These are phyloP conservation scores for Lasiosphaeriaceae sp. DNA, from an alignment of 495 filamentous ascomycete species.

Conservation along the genomic window DNA sequence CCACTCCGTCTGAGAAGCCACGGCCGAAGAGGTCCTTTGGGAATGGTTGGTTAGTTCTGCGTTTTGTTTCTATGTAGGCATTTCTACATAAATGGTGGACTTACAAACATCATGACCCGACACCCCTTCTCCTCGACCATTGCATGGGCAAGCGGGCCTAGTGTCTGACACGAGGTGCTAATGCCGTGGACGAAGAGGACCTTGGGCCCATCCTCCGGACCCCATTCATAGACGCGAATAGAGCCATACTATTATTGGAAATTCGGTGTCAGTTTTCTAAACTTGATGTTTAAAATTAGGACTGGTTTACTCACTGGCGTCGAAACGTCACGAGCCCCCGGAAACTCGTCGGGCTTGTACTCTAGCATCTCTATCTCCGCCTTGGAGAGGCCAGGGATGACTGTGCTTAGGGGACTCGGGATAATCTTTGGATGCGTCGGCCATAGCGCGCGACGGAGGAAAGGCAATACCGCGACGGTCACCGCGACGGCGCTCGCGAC, in stretches of 20 bases:
- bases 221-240: constrained; percentile 85
- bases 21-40: constrained; percentile 64
- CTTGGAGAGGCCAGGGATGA: constrained; percentile 26
- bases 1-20: constrained; percentile 70
- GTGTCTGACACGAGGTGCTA: constrained; percentile 72
- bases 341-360: constrained; percentile 38
- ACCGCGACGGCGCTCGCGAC: constrained; percentile 26
- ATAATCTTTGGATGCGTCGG: constrained; percentile 31
- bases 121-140: constrained; percentile 67
- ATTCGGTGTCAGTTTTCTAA: not conserved
- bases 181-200: constrained; percentile 85
- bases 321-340: constrained; percentile 41
- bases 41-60: not conserved
- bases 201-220: constrained; percentile 73
- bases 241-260: constrained; percentile 62
- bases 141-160: constrained; percentile 62
- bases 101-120: constrained; percentile 69
- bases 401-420: constrained; percentile 33
- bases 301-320: constrained; percentile 34
- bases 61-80: not conserved
- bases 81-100: not conserved
- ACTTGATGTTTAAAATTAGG: too few species aligned
- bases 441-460: constrained; percentile 30
- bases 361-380: constrained; percentile 27
- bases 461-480: constrained; percentile 28